Evolutionary conservation across 371 early-diverging fungal genomes (phyloP), one percentile per base, ranked within the genome.

Genomic region (Phascolomyces articulosus): DNA sequence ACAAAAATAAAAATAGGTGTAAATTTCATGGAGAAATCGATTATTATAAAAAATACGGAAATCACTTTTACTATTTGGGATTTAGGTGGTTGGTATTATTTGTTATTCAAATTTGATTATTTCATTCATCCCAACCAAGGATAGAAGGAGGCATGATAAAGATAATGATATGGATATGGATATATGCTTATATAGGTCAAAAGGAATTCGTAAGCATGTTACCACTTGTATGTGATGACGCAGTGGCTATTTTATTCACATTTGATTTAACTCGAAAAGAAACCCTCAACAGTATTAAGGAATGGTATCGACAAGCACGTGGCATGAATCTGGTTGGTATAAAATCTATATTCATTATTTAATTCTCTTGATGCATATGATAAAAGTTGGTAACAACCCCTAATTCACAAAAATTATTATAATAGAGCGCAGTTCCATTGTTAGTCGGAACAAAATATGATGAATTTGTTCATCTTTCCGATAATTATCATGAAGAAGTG

Each of bases 51-150:
- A 60, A 91, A 92, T 71, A 95, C 95, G 1, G 95, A 93, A 65
- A 94, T 98, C 58, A 99, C 98, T 27, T 97, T 99, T 74, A 96
- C 96, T 71, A 95, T 99, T 70, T 99, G 99, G 99, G 99, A 99
- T 78, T 87, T 99, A 58, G 99, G 99, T 66, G 99, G 98, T 87
- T 79, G 70, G 63, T 23, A n/a, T n/a, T n/a, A n/a, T n/a, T n/a
- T n/a, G n/a, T n/a, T n/a, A n/a, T n/a, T n/a, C n/a, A n/a, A n/a
- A n/a, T n/a, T n/a, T n/a, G n/a, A n/a, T n/a, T n/a, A n/a, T n/a
- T n/a, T n/a, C n/a, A n/a, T n/a, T n/a, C n/a, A n/a, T n/a, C n/a
- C n/a, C n/a, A n/a, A n/a, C n/a, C n/a, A n/a, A n/a, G n/a, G n/a
- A n/a, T n/a, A n/a, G n/a, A n/a, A n/a, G n/a, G n/a, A n/a, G n/a